Percentiles rank a stretch among this genome's conserved stretches.
Conservation (phyloP, 2,329 filamentous ascomycete species). For the Ophiognomonia clavigignenti-juglandacearum region DNA sequence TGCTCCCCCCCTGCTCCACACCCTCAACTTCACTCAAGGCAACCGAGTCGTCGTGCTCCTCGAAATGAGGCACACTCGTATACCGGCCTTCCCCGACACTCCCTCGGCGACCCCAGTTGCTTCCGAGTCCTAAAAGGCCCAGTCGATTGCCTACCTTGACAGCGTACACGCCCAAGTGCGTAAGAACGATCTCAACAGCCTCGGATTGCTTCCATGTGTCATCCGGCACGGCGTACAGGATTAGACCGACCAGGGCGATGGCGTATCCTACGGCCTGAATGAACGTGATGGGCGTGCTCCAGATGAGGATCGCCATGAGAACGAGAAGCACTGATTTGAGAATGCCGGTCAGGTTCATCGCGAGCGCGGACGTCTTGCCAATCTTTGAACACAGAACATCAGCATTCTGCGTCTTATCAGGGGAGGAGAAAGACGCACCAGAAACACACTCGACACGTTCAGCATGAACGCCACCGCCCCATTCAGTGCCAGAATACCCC, state of each 20-base stretch:
- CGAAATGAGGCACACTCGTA: not conserved
- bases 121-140: conserved; percentile 67
- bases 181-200: not conserved
- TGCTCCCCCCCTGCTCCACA: too few species aligned
- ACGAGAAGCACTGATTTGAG: conserved; percentile 86
- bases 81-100: not conserved
- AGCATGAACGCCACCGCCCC: conserved; percentile 72
- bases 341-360: conserved; percentile 80
- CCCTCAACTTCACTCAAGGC: not conserved
- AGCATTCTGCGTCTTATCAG: conserved; percentile 5
- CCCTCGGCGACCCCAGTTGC: not conserved
- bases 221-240: conserved; percentile 36
- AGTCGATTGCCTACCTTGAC: conserved; percentile 75
- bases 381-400: too few species aligned
- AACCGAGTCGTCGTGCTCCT: not conserved
- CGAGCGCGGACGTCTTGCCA: conserved; percentile 79
- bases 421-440: conserved; percentile 52
- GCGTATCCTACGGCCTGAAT: conserved; percentile 75
- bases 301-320: conserved; percentile 69
- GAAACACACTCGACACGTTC: conserved; percentile 80
- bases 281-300: conserved; percentile 64
- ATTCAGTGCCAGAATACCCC: conserved; percentile 61
- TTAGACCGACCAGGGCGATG: conserved; percentile 54
- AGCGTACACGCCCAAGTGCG: conserved; percentile 25
- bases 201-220: not conserved